Percentiles rank a stretch among this genome's conserved stretches.
These are phyloP conservation scores for Metschnikowia amazonensis DNA, from an alignment of 805 yeast genomes.

Conservation along the genomic window DNA sequence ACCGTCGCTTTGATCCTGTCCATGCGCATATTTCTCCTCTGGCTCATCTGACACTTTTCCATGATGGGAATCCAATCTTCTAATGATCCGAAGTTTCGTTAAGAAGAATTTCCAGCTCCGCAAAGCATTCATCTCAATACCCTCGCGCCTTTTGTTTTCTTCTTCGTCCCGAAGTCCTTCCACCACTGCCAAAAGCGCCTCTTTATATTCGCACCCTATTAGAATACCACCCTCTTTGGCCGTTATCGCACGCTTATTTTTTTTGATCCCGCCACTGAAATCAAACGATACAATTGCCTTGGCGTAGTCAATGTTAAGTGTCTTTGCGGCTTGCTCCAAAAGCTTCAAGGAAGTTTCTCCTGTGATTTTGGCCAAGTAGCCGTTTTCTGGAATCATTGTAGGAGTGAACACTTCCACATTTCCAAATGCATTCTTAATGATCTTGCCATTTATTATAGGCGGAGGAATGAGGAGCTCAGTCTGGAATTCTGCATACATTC, in stretches of 20 bases:
- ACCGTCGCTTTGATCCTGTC: conserved; percentile 8
- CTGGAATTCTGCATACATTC: conserved; percentile 74
- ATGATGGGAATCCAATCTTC: conserved; percentile 45
- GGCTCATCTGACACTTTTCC: conserved; percentile 35
- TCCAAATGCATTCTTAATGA: conserved; percentile 75
- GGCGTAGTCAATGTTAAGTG: conserved; percentile 73
- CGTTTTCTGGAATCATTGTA: conserved; percentile 82
- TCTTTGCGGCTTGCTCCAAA: conserved; percentile 67
- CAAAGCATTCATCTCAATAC: conserved; percentile 47
- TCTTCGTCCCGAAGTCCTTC: conserved; percentile 49
- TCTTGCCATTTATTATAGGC: conserved; percentile 58
- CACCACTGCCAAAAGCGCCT: conserved; percentile 53
- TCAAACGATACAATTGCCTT: conserved; percentile 87
- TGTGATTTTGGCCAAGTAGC: conserved; percentile 45
- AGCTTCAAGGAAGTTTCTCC: conserved; percentile 36
- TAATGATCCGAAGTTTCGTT: conserved; percentile 46
- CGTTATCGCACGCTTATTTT: conserved; percentile 43
- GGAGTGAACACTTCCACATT: conserved; percentile 77
- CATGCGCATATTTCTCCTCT: neutral
- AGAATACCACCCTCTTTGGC: conserved; percentile 76
- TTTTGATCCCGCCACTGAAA: conserved; percentile 39
- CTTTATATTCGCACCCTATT: conserved; percentile 57
- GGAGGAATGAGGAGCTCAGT: conserved; percentile 71
- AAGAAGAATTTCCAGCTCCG: conserved; percentile 52
- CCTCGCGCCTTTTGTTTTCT: conserved; percentile 39